Evolutionary conservation across 1,284 basidiomycete species (phyloP).

Genomic region (Papiliotrema fonsecae): DNA sequence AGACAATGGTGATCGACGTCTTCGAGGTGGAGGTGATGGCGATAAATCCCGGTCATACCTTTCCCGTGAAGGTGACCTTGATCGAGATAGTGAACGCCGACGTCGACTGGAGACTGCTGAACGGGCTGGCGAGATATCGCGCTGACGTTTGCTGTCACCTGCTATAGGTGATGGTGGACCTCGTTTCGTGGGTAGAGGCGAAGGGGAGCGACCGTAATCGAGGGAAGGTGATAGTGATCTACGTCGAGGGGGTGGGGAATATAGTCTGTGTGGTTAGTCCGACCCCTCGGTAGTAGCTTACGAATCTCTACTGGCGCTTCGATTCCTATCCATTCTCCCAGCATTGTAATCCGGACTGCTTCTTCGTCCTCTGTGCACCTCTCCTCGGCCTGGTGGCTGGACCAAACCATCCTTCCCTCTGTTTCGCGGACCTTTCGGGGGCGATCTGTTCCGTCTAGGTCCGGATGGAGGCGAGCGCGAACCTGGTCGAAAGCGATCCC

Average conservation of each 20-base stretch:
- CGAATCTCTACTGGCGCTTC: conserved; percentile 2
- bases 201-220: background rate
- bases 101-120: conserved; percentile 3
- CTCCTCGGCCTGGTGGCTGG: conserved; percentile 3
- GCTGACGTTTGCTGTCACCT: conserved; percentile 11
- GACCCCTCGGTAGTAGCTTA: background rate
- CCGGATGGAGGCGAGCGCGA: too few relatives aligned
- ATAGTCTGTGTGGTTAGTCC: background rate
- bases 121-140: conserved; percentile 9
- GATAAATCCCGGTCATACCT: background rate
- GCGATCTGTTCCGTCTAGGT: too few relatives aligned
- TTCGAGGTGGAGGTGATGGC: conserved; percentile 6
- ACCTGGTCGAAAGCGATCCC: too few relatives aligned
- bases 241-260: conserved; percentile 1
- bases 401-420: too few relatives aligned
- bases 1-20: background rate
- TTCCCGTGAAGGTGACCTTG: background rate
- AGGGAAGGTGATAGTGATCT: conserved; percentile 2
- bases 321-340: conserved; percentile 4
- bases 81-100: conserved; percentile 7
- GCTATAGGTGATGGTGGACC: background rate
- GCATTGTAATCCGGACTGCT: conserved; percentile 30
- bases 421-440: too few relatives aligned
- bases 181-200: background rate
- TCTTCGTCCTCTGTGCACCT: conserved; percentile 12